A percentile compares a stretch with the other conserved stretches of the same genome.
phyloP scores from a whole-genome alignment of 768 basidiomycete genomes.

The Obba rivulosa region DNA sequence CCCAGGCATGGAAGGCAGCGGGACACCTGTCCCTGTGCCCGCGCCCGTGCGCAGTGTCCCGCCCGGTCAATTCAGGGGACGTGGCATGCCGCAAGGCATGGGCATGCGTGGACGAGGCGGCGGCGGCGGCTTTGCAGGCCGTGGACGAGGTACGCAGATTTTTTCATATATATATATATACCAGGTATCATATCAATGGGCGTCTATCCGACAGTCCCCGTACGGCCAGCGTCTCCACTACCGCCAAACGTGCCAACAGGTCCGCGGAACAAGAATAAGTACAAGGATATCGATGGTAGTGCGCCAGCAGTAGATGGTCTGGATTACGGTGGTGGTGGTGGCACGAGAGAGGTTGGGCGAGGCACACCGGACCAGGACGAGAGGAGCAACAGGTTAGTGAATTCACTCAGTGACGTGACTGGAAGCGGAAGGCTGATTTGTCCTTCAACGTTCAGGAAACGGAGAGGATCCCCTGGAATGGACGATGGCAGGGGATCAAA shows the following conservation, averaged over 20 bases:
- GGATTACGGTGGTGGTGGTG: constrained; percentile 65
- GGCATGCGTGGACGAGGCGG: constrained; percentile 39
- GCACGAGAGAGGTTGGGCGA: constrained; percentile 16
- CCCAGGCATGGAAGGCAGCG: constrained; percentile 51
- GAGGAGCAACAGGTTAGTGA: constrained; percentile 48
- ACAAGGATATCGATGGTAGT: constrained; percentile 84
- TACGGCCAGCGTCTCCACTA: constrained; percentile 77
- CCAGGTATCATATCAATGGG: not conserved
- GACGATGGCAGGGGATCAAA: constrained; percentile 68
- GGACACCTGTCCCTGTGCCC: constrained; percentile 41
- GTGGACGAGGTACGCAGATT: constrained; percentile 36
- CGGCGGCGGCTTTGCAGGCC: constrained; percentile 34
- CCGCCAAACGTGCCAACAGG: constrained; percentile 87
- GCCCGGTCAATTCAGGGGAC: constrained; percentile 39
- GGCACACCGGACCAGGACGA: constrained; percentile 68
- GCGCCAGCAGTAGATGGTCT: constrained; percentile 85
- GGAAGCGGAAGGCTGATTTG: not conserved
- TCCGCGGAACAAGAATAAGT: constrained; percentile 83
- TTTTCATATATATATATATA: not conserved
- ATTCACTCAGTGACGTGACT: not conserved
- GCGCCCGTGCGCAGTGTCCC: constrained; percentile 17
- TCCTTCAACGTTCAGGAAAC: constrained; percentile 44
- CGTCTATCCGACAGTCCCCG: constrained; percentile 40
- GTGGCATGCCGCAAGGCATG: constrained; percentile 33
- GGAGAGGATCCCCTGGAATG: constrained; percentile 64